Percentiles rank a stretch among this genome's conserved stretches.
Conservation (phyloP, 1,139 yeast genomes). For the Yamadazyma membranifaciens region DNA sequence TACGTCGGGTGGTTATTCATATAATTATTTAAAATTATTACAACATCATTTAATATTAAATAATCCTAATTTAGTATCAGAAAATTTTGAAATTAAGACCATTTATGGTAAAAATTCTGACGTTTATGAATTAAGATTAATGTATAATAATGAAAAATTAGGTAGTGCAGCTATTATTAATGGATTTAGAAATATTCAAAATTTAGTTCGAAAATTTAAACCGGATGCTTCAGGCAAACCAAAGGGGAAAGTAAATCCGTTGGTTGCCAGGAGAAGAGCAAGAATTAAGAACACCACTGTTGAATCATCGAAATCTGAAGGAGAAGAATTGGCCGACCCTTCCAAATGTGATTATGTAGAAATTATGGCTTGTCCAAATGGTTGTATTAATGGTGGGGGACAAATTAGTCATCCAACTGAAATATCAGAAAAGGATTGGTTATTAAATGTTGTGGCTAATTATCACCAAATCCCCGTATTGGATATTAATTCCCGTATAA, state of each 20-base stretch:
- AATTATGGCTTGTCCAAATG: constrained; percentile 98
- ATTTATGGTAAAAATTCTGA: constrained; percentile 74
- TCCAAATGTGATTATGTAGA: constrained; percentile 79
- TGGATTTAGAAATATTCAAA: constrained; percentile 93
- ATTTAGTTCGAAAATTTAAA: constrained; percentile 79
- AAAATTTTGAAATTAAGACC: constrained; percentile 22
- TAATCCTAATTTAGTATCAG: constrained; percentile 21
- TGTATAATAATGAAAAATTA: constrained; percentile 31
- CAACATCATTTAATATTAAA: constrained; percentile 27
- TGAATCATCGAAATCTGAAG: constrained; percentile 7
- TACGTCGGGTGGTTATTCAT: constrained; percentile 88
- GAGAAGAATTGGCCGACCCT: constrained; percentile 49
- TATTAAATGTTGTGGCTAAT: constrained; percentile 26
- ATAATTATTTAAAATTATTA: constrained; percentile 49
- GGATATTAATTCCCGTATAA: constrained; percentile 8
- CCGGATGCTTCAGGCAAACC: constrained; percentile 23
- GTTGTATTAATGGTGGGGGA: constrained; percentile 98
- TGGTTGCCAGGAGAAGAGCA: constrained; percentile 43
- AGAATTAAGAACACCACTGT: constrained; percentile 18
- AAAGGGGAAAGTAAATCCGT: constrained; percentile 30
- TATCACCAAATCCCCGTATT: constrained; percentile 27
- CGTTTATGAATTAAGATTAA: constrained; percentile 63
- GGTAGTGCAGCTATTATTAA: constrained; percentile 79
- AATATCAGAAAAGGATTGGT: constrained; percentile 42
- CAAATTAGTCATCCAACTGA: constrained; percentile 57